These are phyloP conservation scores for Botrytis squamosa DNA, from an alignment of 2,329 filamentous ascomycete genomes.

Conservation along the genomic window DNA sequence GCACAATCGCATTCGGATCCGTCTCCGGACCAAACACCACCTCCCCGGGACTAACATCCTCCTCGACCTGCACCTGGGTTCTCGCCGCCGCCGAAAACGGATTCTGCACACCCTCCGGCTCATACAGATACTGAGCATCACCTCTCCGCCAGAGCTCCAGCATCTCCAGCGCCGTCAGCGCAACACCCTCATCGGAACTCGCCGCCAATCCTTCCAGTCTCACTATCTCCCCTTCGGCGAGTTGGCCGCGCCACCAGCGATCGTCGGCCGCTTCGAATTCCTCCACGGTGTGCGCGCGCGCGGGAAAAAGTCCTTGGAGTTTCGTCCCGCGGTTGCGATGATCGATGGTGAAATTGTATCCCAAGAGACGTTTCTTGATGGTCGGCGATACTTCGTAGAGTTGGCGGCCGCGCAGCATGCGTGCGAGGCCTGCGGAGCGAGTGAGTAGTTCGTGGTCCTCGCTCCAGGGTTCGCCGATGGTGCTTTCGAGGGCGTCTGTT, in stretches of 20 bases:
- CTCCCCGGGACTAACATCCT: neutral
- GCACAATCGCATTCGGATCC: too few relatives aligned
- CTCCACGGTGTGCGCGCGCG: rapidly evolving
- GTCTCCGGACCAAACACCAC: too few relatives aligned
- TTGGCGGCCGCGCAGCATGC: neutral
- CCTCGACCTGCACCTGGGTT: rapidly evolving
- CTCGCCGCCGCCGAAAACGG: rapidly evolving
- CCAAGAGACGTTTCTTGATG: rapidly evolving
- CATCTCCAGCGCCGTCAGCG: rapidly evolving
- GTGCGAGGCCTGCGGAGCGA: neutral
- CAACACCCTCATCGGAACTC: neutral
- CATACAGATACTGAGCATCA: neutral
- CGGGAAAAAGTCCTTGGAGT: neutral
- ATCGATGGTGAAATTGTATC: too few relatives aligned
- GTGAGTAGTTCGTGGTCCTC: neutral
- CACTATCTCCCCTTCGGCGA: neutral
- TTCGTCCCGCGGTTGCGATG: neutral
- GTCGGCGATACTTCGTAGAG: neutral
- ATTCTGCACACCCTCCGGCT: neutral
- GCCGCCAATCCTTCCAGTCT: neutral
- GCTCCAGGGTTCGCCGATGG: neutral
- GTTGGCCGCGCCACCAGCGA: neutral
- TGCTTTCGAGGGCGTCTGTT: neutral
- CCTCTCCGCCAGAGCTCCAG: neutral
- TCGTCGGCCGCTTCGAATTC: neutral